phyloP scores from a whole-genome alignment of 176 grass and related monocot genomes.

The Zea luxurians region DNA sequence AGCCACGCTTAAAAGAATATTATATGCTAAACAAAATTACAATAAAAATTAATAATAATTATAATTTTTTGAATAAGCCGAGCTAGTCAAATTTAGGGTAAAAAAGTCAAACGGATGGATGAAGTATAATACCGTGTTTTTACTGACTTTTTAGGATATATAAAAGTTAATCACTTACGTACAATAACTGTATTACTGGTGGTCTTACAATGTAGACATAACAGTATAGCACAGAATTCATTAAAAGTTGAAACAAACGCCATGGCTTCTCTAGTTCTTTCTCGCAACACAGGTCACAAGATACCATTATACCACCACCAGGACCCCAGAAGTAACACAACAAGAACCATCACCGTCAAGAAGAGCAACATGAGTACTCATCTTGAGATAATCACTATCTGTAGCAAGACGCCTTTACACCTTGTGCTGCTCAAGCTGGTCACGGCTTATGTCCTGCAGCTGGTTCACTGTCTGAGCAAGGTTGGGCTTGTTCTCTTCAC shows the following conservation, averaged over 20 bases:
- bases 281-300: neutral
- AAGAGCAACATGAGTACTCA: neutral
- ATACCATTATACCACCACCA: neutral
- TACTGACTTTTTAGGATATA: neutral
- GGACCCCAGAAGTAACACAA: neutral
- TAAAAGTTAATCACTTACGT: neutral
- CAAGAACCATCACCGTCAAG: neutral
- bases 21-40: too few relatives aligned
- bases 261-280: neutral
- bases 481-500: neutral
- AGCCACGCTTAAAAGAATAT: too few relatives aligned
- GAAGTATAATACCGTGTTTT: neutral
- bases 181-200: neutral
- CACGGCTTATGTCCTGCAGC: too few relatives aligned
- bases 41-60: too few relatives aligned
- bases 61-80: too few relatives aligned
- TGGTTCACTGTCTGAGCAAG: neutral
- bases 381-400: neutral
- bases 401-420: neutral
- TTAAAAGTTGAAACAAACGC: neutral
- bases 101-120: too few relatives aligned
- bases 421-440: neutral
- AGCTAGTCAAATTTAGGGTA: too few relatives aligned
- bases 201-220: neutral
- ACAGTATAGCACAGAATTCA: neutral